Conservation (phyloP, 1,284 basidiomycete genomes). For the Heterobasidion parviporum region DNA sequence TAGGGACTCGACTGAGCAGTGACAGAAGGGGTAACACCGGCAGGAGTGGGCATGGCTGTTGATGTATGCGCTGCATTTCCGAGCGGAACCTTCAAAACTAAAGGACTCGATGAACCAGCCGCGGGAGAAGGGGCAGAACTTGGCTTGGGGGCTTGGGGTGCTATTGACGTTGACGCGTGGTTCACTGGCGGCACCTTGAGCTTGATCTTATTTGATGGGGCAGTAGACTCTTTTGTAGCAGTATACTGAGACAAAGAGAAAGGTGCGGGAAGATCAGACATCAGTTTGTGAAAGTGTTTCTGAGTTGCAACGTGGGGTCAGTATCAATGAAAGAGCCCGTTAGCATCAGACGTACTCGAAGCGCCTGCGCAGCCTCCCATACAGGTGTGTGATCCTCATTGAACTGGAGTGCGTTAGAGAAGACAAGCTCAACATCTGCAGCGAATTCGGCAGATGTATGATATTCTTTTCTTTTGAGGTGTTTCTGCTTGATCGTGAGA, state of each 20-base stretch:
- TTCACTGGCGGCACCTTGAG: conserved; percentile 49
- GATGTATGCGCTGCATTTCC: conserved; percentile 18
- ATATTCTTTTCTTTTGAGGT: conserved; percentile 71
- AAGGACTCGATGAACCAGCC: neutral
- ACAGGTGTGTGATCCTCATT: conserved; percentile 71
- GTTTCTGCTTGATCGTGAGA: conserved; percentile 41
- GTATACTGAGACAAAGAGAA: conserved; percentile 51
- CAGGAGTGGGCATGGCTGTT: neutral
- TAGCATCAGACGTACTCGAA: conserved; percentile 42
- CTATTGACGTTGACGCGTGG: conserved; percentile 12
- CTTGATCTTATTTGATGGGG: conserved; percentile 50
- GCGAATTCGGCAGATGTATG: conserved; percentile 61
- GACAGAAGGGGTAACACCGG: conserved; percentile 5
- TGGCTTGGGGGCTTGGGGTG: conserved; percentile 10
- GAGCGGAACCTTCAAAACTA: conserved; percentile 17
- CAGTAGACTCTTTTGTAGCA: conserved; percentile 23
- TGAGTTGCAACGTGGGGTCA: conserved; percentile 20
- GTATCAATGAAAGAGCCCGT: neutral
- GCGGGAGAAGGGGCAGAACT: conserved; percentile 15
- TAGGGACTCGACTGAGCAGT: conserved; percentile 4
- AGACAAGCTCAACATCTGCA: conserved; percentile 83
- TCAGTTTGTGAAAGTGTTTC: conserved; percentile 63
- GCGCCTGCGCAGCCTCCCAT: conserved; percentile 62
- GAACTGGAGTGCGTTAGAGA: conserved; percentile 83
- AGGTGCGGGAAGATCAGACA: conserved; percentile 67